Evolutionary conservation across 148 eudicot species (phyloP).

Genomic region (Fagopyrum esculentum): DNA sequence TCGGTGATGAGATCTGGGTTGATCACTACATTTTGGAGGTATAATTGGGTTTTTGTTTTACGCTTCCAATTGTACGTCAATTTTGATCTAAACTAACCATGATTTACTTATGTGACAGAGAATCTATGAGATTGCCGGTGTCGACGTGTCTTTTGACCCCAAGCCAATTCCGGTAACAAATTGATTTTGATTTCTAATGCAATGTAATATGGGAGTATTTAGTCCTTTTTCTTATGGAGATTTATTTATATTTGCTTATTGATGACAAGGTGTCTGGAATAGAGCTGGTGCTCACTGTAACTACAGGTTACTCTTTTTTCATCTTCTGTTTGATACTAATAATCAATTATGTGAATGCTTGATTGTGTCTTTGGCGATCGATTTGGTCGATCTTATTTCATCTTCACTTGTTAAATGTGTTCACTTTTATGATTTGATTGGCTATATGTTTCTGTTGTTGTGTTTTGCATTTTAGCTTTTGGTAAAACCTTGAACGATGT

Average conservation of each 20-base stretch:
- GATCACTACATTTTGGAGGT: slow-evolving; percentile 49
- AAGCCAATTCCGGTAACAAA: slow-evolving; percentile 31
- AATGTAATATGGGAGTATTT: neutral
- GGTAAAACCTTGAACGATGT: too few relatives aligned
- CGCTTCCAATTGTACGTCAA: neutral
- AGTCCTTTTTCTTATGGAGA: too few relatives aligned
- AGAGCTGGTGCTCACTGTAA: slow-evolving; percentile 69
- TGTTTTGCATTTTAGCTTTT: too few relatives aligned
- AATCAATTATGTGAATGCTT: too few relatives aligned
- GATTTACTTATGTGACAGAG: slow-evolving; percentile 19
- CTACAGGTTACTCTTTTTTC: too few relatives aligned
- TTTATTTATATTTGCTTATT: neutral
- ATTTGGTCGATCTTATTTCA: too few relatives aligned
- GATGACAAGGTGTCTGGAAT: slow-evolving; percentile 49
- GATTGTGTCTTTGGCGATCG: too few relatives aligned
- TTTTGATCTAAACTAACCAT: neutral
- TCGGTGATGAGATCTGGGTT: slow-evolving; percentile 50
- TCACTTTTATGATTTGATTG: too few relatives aligned
- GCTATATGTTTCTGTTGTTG: too few relatives aligned
- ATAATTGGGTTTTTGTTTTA: neutral
- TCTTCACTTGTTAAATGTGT: too few relatives aligned
- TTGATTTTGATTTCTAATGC: neutral
- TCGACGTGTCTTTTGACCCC: slow-evolving; percentile 39
- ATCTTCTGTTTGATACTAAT: too few relatives aligned
- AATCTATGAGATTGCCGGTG: slow-evolving; percentile 42